These are phyloP conservation scores for Solanum sitiens DNA, from an alignment of 257 asterid species.

Conservation along the genomic window DNA sequence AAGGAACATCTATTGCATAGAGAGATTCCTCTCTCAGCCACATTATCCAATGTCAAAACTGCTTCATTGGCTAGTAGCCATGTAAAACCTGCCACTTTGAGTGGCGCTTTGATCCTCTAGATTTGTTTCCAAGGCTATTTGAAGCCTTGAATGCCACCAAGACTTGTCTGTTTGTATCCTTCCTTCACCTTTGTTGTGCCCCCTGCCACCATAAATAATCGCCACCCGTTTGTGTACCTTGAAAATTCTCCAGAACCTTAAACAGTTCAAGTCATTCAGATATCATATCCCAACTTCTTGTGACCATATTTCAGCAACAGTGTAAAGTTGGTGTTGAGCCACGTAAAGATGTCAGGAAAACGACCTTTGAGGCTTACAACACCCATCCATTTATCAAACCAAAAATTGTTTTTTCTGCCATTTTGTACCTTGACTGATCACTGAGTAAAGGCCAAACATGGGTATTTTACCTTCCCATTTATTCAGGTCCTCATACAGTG, in stretches of 20 bases:
- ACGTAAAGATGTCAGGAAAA: background rate
- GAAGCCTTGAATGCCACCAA: background rate
- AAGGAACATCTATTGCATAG: background rate
- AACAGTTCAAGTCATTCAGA: background rate
- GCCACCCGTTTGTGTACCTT: background rate
- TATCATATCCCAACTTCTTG: background rate
- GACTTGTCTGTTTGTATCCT: background rate
- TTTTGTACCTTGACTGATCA: background rate
- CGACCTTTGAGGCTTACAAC: background rate
- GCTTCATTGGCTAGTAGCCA: too few relatives aligned
- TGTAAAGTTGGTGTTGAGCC: background rate
- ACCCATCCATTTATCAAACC: background rate
- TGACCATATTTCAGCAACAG: background rate
- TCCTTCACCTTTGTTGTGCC: background rate
- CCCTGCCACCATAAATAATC: background rate
- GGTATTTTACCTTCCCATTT: background rate
- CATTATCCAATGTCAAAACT: background rate
- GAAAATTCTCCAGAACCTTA: background rate
- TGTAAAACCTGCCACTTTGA: background rate
- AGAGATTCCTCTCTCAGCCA: background rate
- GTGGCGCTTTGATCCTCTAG: background rate
- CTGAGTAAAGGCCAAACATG: background rate
- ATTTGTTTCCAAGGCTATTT: background rate
- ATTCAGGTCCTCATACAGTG: background rate
- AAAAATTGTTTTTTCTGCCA: background rate